Percentiles rank a stretch among this genome's conserved stretches.
Conservation (phyloP, 2,329 filamentous ascomycete genomes). For the Zymoseptoria pseudotritici region DNA sequence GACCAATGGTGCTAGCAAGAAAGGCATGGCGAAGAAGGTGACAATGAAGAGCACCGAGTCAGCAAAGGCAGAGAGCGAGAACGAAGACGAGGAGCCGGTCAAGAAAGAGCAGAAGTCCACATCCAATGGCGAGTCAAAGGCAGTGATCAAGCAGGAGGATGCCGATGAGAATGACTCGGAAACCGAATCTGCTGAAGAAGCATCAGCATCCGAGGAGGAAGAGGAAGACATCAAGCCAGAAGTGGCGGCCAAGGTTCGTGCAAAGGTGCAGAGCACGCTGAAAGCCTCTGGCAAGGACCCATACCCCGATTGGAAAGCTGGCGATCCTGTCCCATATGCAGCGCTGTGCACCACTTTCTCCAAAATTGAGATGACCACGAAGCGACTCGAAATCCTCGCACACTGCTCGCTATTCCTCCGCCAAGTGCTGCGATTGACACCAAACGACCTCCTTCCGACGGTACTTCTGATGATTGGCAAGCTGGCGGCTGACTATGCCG, state of each 20-base stretch:
- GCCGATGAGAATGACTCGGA: constrained; percentile 15
- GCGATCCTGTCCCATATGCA: constrained; percentile 84
- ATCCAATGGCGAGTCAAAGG: constrained; percentile 2
- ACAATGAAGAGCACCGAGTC: constrained; percentile 4
- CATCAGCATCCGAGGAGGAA: constrained; percentile 38
- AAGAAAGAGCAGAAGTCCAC: neutral
- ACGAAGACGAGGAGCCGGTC: constrained; percentile 8
- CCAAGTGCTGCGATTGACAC: constrained; percentile 88
- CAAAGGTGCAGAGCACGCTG: constrained; percentile 72
- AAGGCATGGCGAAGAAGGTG: constrained; percentile 18
- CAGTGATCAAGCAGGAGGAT: constrained; percentile 2
- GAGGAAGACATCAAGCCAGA: constrained; percentile 63
- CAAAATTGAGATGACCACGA: constrained; percentile 87
- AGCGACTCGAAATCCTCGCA: constrained; percentile 78
- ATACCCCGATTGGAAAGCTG: constrained; percentile 92
- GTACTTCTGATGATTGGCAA: constrained; percentile 97
- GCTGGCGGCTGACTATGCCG: constrained; percentile 89
- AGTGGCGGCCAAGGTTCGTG: constrained; percentile 63
- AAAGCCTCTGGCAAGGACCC: constrained; percentile 63
- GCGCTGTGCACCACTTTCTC: constrained; percentile 93
- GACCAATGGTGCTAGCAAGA: constrained; percentile 15
- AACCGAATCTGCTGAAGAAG: constrained; percentile 40
- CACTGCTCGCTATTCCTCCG: constrained; percentile 86
- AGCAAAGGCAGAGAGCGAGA: constrained; percentile 4
- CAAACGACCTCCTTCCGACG: constrained; percentile 77